Evolutionary conservation across 1,284 basidiomycete genomes (phyloP).

Genomic region (Cryptococcus sp.): DNA sequence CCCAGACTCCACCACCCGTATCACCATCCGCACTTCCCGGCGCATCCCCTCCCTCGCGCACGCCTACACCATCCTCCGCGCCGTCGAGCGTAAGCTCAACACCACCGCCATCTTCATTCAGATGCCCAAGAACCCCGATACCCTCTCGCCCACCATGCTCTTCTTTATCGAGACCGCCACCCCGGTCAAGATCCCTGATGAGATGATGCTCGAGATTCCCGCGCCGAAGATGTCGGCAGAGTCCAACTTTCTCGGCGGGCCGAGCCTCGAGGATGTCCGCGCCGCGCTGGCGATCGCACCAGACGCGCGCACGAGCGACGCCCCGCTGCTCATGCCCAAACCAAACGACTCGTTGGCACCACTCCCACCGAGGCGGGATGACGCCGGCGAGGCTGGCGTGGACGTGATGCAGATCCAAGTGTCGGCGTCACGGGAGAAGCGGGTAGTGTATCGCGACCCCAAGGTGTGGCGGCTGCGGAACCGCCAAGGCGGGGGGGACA

Average conservation of each 20-base stretch:
- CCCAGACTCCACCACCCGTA: constrained; percentile 17
- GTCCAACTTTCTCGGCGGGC: constrained; percentile 21
- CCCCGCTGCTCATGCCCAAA: not conserved
- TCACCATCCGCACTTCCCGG: constrained; percentile 20
- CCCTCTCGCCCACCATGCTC: constrained; percentile 8
- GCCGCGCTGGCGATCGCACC: not conserved
- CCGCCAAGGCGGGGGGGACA: constrained; percentile 17
- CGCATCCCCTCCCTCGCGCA: constrained; percentile 22
- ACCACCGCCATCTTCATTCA: constrained; percentile 18
- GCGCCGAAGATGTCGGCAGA: constrained; percentile 13
- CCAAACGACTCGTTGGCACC: not conserved
- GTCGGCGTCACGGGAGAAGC: not conserved
- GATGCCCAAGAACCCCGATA: constrained; percentile 26
- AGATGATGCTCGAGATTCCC: constrained; percentile 32
- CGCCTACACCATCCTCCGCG: constrained; percentile 29
- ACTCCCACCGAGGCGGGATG: not conserved
- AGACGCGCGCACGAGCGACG: too few relatives aligned
- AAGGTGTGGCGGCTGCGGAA: not conserved
- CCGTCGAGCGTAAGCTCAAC: constrained; percentile 32
- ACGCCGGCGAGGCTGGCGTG: not conserved
- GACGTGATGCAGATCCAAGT: not conserved
- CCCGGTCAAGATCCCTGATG: constrained; percentile 25
- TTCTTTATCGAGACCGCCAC: constrained; percentile 26
- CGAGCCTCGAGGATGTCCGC: constrained; percentile 14
- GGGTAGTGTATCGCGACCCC: not conserved